These are phyloP conservation scores for Capsicum pubescens DNA, from an alignment of 257 asterid genomes.

Conservation along the genomic window DNA sequence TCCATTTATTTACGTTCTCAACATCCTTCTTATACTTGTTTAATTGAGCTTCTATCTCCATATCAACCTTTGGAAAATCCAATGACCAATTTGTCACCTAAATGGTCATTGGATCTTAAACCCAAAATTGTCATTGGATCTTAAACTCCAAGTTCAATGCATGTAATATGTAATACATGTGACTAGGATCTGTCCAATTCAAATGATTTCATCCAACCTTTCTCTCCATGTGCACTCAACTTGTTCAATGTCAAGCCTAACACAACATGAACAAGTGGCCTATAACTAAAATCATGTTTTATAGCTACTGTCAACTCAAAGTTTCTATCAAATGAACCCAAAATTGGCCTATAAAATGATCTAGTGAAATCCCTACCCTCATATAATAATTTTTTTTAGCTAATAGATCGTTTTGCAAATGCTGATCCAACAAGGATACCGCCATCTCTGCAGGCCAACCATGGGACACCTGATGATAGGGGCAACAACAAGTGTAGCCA, in stretches of 20 bases:
- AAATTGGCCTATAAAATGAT: constrained; percentile 90
- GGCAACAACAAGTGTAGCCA: constrained; percentile 94
- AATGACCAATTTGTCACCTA: constrained; percentile 81
- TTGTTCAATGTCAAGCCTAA: constrained; percentile 92
- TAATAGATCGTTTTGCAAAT: constrained; percentile 84
- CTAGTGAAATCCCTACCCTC: constrained; percentile 79
- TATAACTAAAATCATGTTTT: constrained; percentile 94
- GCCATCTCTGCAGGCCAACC: constrained; percentile 99
- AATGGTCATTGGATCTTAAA: constrained; percentile 55
- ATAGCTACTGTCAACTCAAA: constrained; percentile 88
- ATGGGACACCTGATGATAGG: constrained; percentile 90
- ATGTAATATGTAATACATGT: too few species aligned
- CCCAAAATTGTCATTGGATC: too few species aligned
- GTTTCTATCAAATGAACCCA: constrained; percentile 89
- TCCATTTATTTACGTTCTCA: constrained; percentile 85
- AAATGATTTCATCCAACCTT: constrained; percentile 79
- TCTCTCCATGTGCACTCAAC: constrained; percentile 85
- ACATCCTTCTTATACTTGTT: constrained; percentile 86
- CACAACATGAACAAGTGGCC: constrained; percentile 93
- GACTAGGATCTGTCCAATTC: constrained; percentile 59
- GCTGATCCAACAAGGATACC: constrained; percentile 85
- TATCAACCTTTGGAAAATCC: constrained; percentile 92
- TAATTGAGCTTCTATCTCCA: constrained; percentile 83
- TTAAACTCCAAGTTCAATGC: too few species aligned
- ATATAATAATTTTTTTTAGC: constrained; percentile 81